A percentile compares a stretch with the other conserved stretches of the same genome.
These are phyloP conservation scores for Hyaloscypha variabilis DNA, from an alignment of 495 filamentous ascomycete species.

Conservation along the genomic window DNA sequence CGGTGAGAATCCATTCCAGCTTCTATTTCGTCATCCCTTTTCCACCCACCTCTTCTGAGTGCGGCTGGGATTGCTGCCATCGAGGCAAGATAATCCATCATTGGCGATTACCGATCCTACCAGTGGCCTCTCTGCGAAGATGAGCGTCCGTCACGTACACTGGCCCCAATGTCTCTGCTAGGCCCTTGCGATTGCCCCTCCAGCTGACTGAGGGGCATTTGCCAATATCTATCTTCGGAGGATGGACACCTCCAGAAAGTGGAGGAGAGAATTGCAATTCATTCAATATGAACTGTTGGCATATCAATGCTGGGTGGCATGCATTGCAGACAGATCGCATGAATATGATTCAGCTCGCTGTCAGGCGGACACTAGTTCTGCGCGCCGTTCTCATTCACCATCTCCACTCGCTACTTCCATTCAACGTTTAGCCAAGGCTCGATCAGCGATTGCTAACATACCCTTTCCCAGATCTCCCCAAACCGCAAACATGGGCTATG, in stretches of 20 bases:
- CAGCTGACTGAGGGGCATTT: constrained; percentile 14
- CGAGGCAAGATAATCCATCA: neutral
- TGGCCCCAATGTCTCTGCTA: neutral
- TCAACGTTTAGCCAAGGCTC: neutral
- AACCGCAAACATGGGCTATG: constrained; percentile 88
- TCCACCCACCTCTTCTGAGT: constrained; percentile 7
- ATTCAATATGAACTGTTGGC: neutral
- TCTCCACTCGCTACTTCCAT: neutral
- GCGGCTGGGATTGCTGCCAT: constrained; percentile 3
- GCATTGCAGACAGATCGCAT: neutral
- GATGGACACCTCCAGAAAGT: neutral
- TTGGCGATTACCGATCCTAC: neutral
- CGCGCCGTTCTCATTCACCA: neutral
- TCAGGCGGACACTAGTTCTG: neutral
- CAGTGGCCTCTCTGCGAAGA: constrained; percentile 1
- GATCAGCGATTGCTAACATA: neutral
- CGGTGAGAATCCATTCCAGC: constrained; percentile 23
- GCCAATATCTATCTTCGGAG: neutral
- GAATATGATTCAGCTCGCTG: neutral
- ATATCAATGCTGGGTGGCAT: neutral
- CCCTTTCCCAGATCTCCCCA: constrained; percentile 13
- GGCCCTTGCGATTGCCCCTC: constrained; percentile 28
- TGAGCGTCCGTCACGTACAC: neutral
- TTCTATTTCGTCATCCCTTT: constrained; percentile 31
- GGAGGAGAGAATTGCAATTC: neutral